These are phyloP conservation scores for Raffaelea albimanens DNA, from an alignment of 2,329 filamentous ascomycete genomes.

Conservation along the genomic window DNA sequence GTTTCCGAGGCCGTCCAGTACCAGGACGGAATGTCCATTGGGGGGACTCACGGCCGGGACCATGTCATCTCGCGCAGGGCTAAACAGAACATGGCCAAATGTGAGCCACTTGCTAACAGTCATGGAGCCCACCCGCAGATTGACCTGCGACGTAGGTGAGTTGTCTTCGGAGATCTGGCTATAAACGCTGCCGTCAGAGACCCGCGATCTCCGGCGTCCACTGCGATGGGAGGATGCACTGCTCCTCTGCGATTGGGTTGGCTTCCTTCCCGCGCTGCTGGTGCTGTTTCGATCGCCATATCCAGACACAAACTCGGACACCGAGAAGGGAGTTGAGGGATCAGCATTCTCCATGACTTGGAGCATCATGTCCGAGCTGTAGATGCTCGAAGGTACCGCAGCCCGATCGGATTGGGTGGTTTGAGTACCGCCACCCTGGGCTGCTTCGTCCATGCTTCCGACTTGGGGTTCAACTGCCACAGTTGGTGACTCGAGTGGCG, in stretches of 20 bases:
- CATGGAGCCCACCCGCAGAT: constrained; percentile 69
- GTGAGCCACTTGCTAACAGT: constrained; percentile 84
- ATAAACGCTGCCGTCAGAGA: constrained; percentile 35
- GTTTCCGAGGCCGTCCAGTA: constrained; percentile 78
- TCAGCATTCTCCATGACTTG: constrained; percentile 40
- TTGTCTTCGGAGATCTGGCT: constrained; percentile 44
- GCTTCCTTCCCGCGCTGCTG: constrained; percentile 13
- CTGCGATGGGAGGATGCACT: constrained; percentile 21
- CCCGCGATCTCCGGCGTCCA: constrained; percentile 14
- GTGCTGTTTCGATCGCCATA: constrained; percentile 26
- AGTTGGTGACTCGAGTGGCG: constrained; percentile 37
- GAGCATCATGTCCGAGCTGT: constrained; percentile 45
- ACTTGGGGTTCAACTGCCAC: constrained; percentile 22
- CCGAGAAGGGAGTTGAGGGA: constrained; percentile 29
- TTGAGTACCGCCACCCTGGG: too few species aligned
- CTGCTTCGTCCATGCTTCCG: constrained; percentile 22
- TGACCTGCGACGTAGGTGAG: constrained; percentile 60
- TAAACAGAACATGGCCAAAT: constrained; percentile 76
- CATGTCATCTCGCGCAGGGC: constrained; percentile 65
- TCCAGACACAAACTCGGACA: constrained; percentile 31
- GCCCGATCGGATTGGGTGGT: constrained; percentile 15
- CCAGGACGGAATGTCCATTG: constrained; percentile 58
- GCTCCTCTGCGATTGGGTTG: constrained; percentile 13
- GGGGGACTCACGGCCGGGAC: constrained; percentile 36
- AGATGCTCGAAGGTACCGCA: constrained; percentile 38